Conservation (phyloP, 352 stramenopile genomes). For the Pythium folliculosum region DNA sequence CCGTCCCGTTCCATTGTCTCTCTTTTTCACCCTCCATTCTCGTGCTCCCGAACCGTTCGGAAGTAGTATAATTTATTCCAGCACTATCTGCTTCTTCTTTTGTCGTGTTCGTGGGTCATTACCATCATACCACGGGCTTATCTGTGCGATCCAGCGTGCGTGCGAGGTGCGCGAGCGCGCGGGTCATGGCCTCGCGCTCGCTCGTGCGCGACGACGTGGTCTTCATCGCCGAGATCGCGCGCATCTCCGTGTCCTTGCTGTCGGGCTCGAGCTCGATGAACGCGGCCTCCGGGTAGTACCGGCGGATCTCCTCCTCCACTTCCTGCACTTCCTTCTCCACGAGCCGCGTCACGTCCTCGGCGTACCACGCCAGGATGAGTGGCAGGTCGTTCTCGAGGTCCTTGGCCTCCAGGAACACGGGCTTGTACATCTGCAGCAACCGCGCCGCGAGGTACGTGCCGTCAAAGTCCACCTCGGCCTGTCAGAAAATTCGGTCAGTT, state of each 20-base stretch:
- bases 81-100: not conserved
- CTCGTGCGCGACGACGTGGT: conserved; percentile 80
- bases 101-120: not conserved
- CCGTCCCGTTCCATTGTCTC: not conserved
- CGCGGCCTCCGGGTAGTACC: conserved; percentile 92
- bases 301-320: conserved; percentile 94
- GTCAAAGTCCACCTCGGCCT: conserved; percentile 99
- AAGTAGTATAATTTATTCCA: conserved; percentile 27
- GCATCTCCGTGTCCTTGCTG: conserved; percentile 89
- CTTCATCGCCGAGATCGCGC: conserved; percentile 78
- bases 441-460: conserved; percentile 97
- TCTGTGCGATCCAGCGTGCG: conserved; percentile 63
- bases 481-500: no score
- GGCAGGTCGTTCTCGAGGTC: conserved; percentile 92
- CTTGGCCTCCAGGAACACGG: conserved; percentile 91
- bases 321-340: conserved; percentile 96
- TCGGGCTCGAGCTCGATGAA: conserved; percentile 98
- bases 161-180: conserved; percentile 72
- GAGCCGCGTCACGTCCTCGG: conserved; percentile 95
- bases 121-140: conserved; percentile 6
- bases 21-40: conserved; percentile 5
- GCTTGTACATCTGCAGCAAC: conserved; percentile 93
- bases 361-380: conserved; percentile 93
- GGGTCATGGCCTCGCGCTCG: conserved; percentile 84
- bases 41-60: not conserved